phyloP scores from a whole-genome alignment of 2,329 filamentous ascomycete species.

The Didymella keratinophila region DNA sequence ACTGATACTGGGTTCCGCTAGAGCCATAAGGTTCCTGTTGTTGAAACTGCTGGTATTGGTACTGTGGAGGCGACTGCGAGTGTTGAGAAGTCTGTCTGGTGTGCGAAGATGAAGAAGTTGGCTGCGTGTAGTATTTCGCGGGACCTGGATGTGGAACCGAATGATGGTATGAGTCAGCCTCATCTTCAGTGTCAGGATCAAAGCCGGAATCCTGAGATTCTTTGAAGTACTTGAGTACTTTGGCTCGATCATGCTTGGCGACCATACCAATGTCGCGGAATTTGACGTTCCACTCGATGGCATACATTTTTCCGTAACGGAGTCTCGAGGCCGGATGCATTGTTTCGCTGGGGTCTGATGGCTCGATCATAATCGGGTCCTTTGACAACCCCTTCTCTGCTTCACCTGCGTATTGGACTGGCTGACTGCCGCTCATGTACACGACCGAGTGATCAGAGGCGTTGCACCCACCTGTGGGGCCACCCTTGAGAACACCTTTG shows the following conservation, averaged over 20 bases:
- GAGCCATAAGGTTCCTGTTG: too few species aligned
- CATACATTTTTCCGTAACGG: conserved; percentile 47
- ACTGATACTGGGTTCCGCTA: too few species aligned
- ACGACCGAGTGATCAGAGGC: conserved; percentile 51
- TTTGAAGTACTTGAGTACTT: conserved; percentile 22
- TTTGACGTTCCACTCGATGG: conserved; percentile 56
- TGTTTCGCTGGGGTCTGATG: conserved; percentile 37
- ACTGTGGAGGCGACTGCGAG: too few species aligned
- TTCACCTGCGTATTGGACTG: conserved; percentile 34
- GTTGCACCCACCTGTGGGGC: too few species aligned
- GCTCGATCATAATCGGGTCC: conserved; percentile 47
- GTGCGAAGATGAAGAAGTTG: too few species aligned
- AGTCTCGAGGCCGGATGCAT: conserved; percentile 32
- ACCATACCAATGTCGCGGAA: conserved; percentile 53
- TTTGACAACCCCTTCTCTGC: conserved; percentile 47
- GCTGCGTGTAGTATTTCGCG: too few species aligned
- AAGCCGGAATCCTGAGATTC: background rate
- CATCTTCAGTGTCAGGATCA: too few species aligned
- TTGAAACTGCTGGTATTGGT: too few species aligned
- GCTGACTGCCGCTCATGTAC: conserved; percentile 28
- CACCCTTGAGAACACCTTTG: conserved; percentile 48
- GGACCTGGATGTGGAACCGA: too few species aligned
- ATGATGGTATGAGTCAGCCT: too few species aligned
- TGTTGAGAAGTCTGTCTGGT: too few species aligned
- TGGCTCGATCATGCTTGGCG: conserved; percentile 31